A percentile compares a stretch with the other conserved stretches of the same genome.
These are phyloP conservation scores for Cladosporium sp. DNA, from an alignment of 2,329 filamentous ascomycete species.

Conservation along the genomic window DNA sequence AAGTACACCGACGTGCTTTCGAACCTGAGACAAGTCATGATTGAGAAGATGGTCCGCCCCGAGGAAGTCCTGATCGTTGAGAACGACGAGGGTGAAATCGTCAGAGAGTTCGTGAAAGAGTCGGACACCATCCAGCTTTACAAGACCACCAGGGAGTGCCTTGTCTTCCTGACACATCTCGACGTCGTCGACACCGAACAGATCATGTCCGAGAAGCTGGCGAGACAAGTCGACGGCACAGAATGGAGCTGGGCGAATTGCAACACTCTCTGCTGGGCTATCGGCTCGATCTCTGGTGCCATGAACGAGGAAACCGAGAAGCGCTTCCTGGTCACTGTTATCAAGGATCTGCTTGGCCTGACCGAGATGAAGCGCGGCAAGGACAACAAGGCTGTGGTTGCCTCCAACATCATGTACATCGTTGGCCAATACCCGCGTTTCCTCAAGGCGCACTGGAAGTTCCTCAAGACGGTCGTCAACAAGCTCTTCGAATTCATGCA, in stretches of 20 bases:
- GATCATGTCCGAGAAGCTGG: slow-evolving; percentile 99
- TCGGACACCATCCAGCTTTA: slow-evolving; percentile 98
- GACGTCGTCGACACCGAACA: slow-evolving; percentile 97
- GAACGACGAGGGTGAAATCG: slow-evolving; percentile 98
- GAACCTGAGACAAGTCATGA: slow-evolving; percentile 96
- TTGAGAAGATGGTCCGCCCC: slow-evolving; percentile 98
- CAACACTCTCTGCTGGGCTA: slow-evolving; percentile 99
- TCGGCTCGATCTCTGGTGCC: slow-evolving; percentile 95
- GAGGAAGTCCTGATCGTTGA: slow-evolving; percentile 99
- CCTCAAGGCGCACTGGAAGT: slow-evolving; percentile 99
- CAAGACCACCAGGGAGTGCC: slow-evolving; percentile 95
- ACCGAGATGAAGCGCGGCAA: slow-evolving; percentile 99
- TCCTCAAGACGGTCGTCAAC: slow-evolving; percentile 98
- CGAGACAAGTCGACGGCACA: slow-evolving; percentile 87
- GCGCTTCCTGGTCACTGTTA: slow-evolving; percentile 95
- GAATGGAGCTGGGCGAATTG: slow-evolving; percentile 99
- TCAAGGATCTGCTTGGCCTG: slow-evolving; percentile 93
- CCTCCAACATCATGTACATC: slow-evolving; percentile 99
- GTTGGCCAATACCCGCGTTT: slow-evolving; percentile 98
- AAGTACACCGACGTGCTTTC: slow-evolving; percentile 95
- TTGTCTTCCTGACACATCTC: slow-evolving; percentile 95
- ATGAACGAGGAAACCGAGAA: slow-evolving; percentile 99
- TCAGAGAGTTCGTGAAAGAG: slow-evolving; percentile 98
- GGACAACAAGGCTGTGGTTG: slow-evolving; percentile 98
- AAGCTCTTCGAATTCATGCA: slow-evolving; percentile 99